Percentiles rank a stretch among this genome's conserved stretches.
phyloP scores from a whole-genome alignment of 2,329 filamentous ascomycete genomes.

The Aureobasidium sp. region DNA sequence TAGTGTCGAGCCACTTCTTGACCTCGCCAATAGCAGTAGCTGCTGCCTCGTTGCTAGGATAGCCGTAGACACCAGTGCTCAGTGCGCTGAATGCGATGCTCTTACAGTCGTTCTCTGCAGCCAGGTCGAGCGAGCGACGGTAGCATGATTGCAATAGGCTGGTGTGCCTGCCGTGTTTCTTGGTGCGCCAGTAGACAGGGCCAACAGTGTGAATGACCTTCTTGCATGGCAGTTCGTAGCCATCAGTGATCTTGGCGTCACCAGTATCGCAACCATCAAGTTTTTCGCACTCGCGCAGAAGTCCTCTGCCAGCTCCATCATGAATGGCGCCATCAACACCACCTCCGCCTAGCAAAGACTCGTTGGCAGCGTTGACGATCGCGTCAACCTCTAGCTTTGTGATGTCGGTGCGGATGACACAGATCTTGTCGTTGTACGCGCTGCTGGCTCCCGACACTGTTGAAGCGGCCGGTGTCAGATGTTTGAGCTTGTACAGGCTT shows the following conservation, averaged over 20 bases:
- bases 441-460: constrained; percentile 36
- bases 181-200: constrained; percentile 57
- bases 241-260: constrained; percentile 72
- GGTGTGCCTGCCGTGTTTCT: constrained; percentile 33
- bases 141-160: constrained; percentile 59
- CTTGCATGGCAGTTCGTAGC: constrained; percentile 66
- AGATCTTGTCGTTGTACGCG: constrained; percentile 62
- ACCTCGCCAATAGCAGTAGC: constrained; percentile 60
- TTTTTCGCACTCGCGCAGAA: constrained; percentile 63
- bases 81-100: constrained; percentile 77
- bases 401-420: constrained; percentile 69
- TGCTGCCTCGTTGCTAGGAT: constrained; percentile 68
- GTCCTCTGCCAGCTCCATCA: constrained; percentile 62
- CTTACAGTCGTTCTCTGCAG: constrained; percentile 57
- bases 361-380: constrained; percentile 91
- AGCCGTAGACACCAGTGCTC: constrained; percentile 86
- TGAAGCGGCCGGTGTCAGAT: constrained; percentile 33
- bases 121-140: constrained; percentile 61
- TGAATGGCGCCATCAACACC: constrained; percentile 78
- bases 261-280: constrained; percentile 72
- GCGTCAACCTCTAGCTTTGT: constrained; percentile 70
- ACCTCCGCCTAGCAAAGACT: constrained; percentile 71
- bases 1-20: constrained; percentile 46
- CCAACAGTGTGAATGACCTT: constrained; percentile 89
- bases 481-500: constrained; percentile 57